Percentiles rank a stretch among this genome's conserved stretches.
These are phyloP conservation scores for Aethionema arabicum DNA, from an alignment of 345 rosid genomes.

Conservation along the genomic window DNA sequence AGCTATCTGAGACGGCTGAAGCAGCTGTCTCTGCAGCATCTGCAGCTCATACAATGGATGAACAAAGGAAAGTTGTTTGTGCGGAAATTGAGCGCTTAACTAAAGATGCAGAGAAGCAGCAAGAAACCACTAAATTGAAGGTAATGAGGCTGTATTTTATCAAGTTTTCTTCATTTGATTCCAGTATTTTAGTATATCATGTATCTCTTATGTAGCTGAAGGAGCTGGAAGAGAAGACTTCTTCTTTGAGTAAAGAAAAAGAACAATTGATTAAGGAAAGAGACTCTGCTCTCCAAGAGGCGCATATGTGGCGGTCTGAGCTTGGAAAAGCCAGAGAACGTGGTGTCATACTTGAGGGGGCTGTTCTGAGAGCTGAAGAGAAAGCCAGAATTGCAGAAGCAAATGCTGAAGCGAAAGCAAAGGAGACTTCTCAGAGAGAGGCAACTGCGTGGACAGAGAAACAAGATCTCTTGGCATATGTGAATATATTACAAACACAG, in stretches of 20 bases:
- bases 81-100: slow-evolving; percentile 72
- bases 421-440: slow-evolving; percentile 76
- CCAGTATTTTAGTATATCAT: slow-evolving; percentile 19
- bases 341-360: slow-evolving; percentile 87
- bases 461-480: slow-evolving; percentile 89
- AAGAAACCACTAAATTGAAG: slow-evolving; percentile 54
- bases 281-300: slow-evolving; percentile 84
- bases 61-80: slow-evolving; percentile 76
- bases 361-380: slow-evolving; percentile 90
- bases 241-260: slow-evolving; percentile 61
- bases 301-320: slow-evolving; percentile 95
- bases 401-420: slow-evolving; percentile 72
- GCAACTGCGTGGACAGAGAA: slow-evolving; percentile 68
- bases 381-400: slow-evolving; percentile 80
- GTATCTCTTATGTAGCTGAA: slow-evolving; percentile 52
- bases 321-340: slow-evolving; percentile 96
- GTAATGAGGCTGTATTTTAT: slow-evolving; percentile 41
- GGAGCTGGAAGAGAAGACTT: slow-evolving; percentile 66
- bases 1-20: slow-evolving; percentile 92
- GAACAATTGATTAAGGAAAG: slow-evolving; percentile 75
- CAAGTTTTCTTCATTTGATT: neutral
- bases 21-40: slow-evolving; percentile 98
- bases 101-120: slow-evolving; percentile 57
- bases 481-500: slow-evolving; percentile 72
- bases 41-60: slow-evolving; percentile 92